phyloP scores from a whole-genome alignment of 1,284 basidiomycete genomes.

The Agaricales sp. region DNA sequence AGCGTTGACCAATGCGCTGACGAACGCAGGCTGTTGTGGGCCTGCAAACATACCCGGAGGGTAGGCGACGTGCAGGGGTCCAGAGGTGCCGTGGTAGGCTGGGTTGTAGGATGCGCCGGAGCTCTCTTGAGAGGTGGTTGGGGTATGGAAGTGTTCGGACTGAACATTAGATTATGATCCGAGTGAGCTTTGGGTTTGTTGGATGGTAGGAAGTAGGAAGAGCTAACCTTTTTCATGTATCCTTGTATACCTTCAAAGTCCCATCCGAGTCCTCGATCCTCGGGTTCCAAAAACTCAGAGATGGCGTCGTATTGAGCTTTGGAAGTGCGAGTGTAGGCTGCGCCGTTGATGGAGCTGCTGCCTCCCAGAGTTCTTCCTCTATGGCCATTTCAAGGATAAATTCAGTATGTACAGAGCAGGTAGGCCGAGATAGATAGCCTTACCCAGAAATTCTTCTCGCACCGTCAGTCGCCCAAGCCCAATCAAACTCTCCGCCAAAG shows the following conservation, averaged over 20 bases:
- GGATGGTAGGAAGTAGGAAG: neutral
- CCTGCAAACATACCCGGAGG: slow-evolving; percentile 46
- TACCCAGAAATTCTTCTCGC: neutral
- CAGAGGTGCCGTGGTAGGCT: slow-evolving; percentile 39
- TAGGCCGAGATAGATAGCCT: neutral
- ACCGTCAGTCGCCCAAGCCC: neutral
- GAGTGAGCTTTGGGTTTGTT: too few relatives aligned
- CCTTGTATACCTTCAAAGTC: slow-evolving; percentile 26
- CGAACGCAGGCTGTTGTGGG: slow-evolving; percentile 40
- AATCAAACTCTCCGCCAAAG: neutral
- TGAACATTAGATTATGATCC: too few relatives aligned
- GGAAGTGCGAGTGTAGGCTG: slow-evolving; percentile 28
- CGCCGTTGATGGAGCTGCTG: slow-evolving; percentile 31
- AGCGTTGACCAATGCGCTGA: slow-evolving; percentile 32
- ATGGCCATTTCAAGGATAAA: neutral
- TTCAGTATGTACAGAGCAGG: neutral
- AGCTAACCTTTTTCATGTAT: slow-evolving; percentile 32
- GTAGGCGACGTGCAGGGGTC: slow-evolving; percentile 43
- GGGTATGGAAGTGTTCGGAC: slow-evolving; percentile 46
- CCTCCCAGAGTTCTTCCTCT: slow-evolving; percentile 33
- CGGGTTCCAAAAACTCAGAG: slow-evolving; percentile 21
- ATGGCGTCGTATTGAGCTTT: slow-evolving; percentile 32
- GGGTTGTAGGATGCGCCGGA: slow-evolving; percentile 36
- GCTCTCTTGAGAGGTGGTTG: slow-evolving; percentile 34
- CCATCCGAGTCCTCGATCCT: slow-evolving; percentile 24